These are phyloP conservation scores for Petrea volubilis DNA, from an alignment of 257 asterid genomes.

Conservation along the genomic window DNA sequence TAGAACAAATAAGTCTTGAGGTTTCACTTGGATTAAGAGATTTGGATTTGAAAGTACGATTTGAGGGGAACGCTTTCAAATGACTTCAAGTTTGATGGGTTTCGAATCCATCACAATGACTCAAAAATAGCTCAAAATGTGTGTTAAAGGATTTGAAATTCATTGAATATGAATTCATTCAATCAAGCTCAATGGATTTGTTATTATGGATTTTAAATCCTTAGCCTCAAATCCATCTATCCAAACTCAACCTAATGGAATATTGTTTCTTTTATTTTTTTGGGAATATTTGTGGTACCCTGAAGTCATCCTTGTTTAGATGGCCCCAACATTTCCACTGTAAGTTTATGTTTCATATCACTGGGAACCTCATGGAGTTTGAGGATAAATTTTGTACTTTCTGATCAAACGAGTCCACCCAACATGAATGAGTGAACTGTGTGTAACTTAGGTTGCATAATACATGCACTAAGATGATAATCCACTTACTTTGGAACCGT, in stretches of 20 bases:
- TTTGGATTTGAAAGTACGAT: no score
- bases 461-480: not conserved
- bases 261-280: not conserved
- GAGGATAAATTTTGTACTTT: not conserved
- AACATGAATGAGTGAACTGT: not conserved
- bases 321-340: not conserved
- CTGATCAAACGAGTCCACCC: not conserved
- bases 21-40: no score
- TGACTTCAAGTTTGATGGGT: no score
- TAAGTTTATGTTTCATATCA: not conserved
- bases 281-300: not conserved
- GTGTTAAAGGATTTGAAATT: no score
- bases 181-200: no score
- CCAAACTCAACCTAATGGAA: no score
- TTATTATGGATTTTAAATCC: no score
- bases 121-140: no score
- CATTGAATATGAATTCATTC: no score
- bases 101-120: no score
- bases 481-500: not conserved
- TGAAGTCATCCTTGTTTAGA: not conserved
- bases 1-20: not conserved
- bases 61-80: no score
- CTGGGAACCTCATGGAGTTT: slow-evolving; percentile 5
- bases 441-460: not conserved
- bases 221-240: no score